Evolutionary conservation across 257 asterid genomes (phyloP), one percentile per base, ranked within the genome.

Genomic region (Vinca minor): DNA sequence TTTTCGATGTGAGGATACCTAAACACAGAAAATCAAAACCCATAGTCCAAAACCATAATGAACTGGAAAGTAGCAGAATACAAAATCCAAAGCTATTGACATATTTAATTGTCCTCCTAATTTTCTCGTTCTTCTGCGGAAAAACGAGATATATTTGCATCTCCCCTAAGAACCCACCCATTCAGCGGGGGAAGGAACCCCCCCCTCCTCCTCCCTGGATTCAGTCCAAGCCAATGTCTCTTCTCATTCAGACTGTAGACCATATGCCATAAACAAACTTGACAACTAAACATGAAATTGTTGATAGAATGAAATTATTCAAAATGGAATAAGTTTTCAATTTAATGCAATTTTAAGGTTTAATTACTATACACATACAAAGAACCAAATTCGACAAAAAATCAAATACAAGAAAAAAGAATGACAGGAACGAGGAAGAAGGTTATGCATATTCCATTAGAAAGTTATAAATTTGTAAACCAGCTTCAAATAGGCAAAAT

Each of bases 1-100:
- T 80, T 87, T 72, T 73, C 93, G 69, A 92, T 84, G 65, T 86
- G 89, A 60, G 95, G 94, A 77, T 86, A 80, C 92, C 98, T 91
- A 68, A 11, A 56, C 55, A 68, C n/a, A n/a, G n/a, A n/a, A 1
- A 31, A 56, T 31, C 26, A 72, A 70, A 38, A 67, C 63, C 41
- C 50, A 46, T 34, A 26, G 64, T 67, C 62, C 50, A 66, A 64
- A 53, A 23, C 45, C 28, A 59, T 49, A 52, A 49, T 29, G 38
- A 63, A 59, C 60, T 62, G 61, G 32, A 25, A 71, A 31, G 62
- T 29, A n/a, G 62, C 34, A 58, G 63, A 13, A 42, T 20, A 21
- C 1, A 29, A 55, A 17, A 9, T 28, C 13, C 18, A 7, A 46
- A 3, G 48, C 23, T 35, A 32, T n/a, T n/a, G n/a, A n/a, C n/a